A percentile compares a stretch with the other conserved stretches of the same genome.
These are phyloP conservation scores for Elsinoe ampelina DNA, from an alignment of 2,329 filamentous ascomycete species.

Conservation along the genomic window DNA sequence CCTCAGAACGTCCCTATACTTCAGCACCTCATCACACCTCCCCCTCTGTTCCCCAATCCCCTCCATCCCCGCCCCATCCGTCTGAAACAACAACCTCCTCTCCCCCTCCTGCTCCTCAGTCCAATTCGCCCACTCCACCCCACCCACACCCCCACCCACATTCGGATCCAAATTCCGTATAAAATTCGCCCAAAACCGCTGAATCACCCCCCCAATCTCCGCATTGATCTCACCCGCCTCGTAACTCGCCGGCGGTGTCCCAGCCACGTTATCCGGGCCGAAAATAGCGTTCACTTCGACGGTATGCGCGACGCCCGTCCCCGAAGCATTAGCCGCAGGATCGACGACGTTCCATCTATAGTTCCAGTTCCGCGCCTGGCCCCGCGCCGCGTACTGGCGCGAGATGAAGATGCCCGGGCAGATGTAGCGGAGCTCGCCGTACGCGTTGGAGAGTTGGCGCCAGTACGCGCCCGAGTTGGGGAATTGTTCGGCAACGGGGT, in stretches of 20 bases:
- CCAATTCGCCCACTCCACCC: slow-evolving; percentile 46
- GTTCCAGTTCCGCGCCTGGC: slow-evolving; percentile 44
- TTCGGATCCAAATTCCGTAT: slow-evolving; percentile 60
- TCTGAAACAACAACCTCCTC: slow-evolving; percentile 30
- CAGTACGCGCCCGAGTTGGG: slow-evolving; percentile 46
- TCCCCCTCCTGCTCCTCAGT: slow-evolving; percentile 21
- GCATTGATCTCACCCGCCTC: slow-evolving; percentile 43
- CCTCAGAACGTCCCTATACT: slow-evolving; percentile 6
- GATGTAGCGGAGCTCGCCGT: slow-evolving; percentile 57
- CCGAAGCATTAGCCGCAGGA: slow-evolving; percentile 40
- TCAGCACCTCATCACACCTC: slow-evolving; percentile 30
- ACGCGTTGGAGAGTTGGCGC: slow-evolving; percentile 48
- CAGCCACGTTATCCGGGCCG: slow-evolving; percentile 49
- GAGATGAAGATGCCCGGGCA: slow-evolving; percentile 53
- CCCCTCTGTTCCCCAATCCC: slow-evolving; percentile 29
- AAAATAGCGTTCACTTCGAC: slow-evolving; percentile 59
- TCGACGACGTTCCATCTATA: slow-evolving; percentile 64
- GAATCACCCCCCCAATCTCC: slow-evolving; percentile 50
- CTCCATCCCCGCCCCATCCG: slow-evolving; percentile 34
- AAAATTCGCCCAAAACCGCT: slow-evolving; percentile 68
- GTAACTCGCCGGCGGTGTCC: slow-evolving; percentile 48
- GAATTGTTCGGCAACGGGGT: slow-evolving; percentile 38
- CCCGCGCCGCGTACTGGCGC: slow-evolving; percentile 28
- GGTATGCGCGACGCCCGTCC: slow-evolving; percentile 58
- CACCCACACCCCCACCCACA: slow-evolving; percentile 34